A percentile compares a stretch with the other conserved stretches of the same genome.
Evolutionary conservation across 768 basidiomycete genomes (phyloP).

Genomic region (Ramaria sp.): DNA sequence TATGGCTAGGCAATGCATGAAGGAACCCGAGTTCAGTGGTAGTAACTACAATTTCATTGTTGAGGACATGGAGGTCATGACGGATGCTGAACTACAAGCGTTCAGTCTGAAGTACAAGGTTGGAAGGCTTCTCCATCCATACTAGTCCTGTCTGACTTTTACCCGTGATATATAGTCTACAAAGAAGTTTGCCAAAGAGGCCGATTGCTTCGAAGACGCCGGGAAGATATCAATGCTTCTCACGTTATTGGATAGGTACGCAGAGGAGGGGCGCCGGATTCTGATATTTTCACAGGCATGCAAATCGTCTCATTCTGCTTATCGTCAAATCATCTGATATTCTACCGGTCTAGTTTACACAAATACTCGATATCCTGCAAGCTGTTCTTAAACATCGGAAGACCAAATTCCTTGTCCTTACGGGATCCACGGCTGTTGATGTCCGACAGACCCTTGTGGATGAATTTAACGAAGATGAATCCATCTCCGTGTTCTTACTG

Average conservation of each 20-base stretch:
- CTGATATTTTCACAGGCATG: slow-evolving; percentile 90
- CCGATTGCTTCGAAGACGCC: slow-evolving; percentile 71
- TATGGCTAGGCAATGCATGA: slow-evolving; percentile 74
- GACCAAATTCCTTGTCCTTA: slow-evolving; percentile 73
- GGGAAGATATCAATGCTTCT: slow-evolving; percentile 78
- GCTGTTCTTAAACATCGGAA: slow-evolving; percentile 61
- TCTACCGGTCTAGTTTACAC: slow-evolving; percentile 60
- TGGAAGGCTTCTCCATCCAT: slow-evolving; percentile 12
- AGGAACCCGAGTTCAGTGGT: slow-evolving; percentile 87
- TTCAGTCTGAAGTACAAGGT: slow-evolving; percentile 87
- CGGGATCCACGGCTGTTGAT: slow-evolving; percentile 89
- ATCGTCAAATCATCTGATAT: background rate
- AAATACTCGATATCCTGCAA: slow-evolving; percentile 89
- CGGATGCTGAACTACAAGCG: slow-evolving; percentile 86
- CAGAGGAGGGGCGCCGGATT: slow-evolving; percentile 61
- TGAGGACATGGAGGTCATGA: slow-evolving; percentile 98
- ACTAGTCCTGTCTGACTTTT: background rate
- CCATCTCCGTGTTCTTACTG: slow-evolving; percentile 80
- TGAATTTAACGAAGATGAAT: slow-evolving; percentile 78
- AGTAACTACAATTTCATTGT: slow-evolving; percentile 78
- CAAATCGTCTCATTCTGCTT: background rate
- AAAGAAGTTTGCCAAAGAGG: slow-evolving; percentile 61
- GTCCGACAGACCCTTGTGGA: slow-evolving; percentile 90
- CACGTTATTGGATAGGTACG: slow-evolving; percentile 58
- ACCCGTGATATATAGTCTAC: slow-evolving; percentile 37